Evolutionary conservation across 495 filamentous ascomycete genomes (phyloP).

Genomic region (Neurospora cerealis): DNA sequence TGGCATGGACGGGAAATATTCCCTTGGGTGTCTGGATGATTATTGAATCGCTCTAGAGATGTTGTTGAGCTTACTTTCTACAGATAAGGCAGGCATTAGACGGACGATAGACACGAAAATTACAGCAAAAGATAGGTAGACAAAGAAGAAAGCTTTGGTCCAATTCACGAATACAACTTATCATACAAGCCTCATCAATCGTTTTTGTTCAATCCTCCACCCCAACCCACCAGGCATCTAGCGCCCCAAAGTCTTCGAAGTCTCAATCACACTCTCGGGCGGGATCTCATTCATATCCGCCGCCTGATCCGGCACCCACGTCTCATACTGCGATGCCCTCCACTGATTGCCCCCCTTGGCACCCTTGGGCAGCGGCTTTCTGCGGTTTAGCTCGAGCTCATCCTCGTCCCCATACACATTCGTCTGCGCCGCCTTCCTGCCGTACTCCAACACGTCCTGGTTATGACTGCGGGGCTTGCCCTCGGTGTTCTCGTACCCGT

Average conservation of each 20-base stretch:
- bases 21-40: no score
- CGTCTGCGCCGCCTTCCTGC: conserved; percentile 2
- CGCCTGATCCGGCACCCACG: not conserved
- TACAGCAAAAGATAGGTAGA: not conserved
- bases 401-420: not conserved
- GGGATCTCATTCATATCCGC: conserved; percentile 2
- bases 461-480: not conserved
- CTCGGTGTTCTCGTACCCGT: not conserved
- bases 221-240: not conserved
- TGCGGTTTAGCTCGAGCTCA: not conserved
- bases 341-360: not conserved
- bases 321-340: not conserved
- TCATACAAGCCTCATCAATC: not conserved
- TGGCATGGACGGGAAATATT: no score
- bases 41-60: no score
- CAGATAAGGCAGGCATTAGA: no score
- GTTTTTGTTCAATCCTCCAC: not conserved
- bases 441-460: conserved; percentile 7
- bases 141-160: not conserved
- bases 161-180: not conserved
- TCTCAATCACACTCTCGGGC: conserved; percentile 1
- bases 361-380: not conserved
- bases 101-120: not conserved
- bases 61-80: no score
- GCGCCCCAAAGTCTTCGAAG: not conserved